Base-by-base conservation (phyloP, 768 basidiomycete species). In the Floccularia luteovirens region DNA sequence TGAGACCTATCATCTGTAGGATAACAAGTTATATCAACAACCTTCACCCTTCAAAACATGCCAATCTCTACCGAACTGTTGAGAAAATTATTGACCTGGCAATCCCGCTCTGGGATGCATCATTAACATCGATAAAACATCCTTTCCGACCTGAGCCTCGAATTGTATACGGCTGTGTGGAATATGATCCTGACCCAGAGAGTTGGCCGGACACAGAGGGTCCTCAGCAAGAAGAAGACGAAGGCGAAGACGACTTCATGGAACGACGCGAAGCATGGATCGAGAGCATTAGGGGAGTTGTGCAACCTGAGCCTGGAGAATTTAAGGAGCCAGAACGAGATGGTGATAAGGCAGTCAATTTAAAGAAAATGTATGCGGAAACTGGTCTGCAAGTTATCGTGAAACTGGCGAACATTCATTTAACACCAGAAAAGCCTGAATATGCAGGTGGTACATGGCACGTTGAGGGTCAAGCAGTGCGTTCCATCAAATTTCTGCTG, bases 1-100 rank as follows among this genome's bases (percentile, higher is more conserved):
- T 12, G 12, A 7, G 32, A 14, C n/a, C n/a, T n/a, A 34, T 7
- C n/a, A 8, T 17, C 16, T 19, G n/a, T 6, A 53, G 51, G 31
- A 50, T 50, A 11, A 38, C 42, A 10, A 51, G 52, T 6, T 65
- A 67, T 42, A 64, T 65, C 51, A 64, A 65, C 44, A 62, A 61
- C 24, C 47, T 65, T 12, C 50, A 61, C 43, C 63, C 60, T 11
- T 25, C 39, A n/a, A 14, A 30, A 5, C 38, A 42, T 32, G 17
- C 13, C 34, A 16, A 41, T 22, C 48, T 61, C 19, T 50, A 53
- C 43, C n/a, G 24, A 16, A 31, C 46, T 24, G 43, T 61, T n/a
- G 47, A 57, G 27, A 22, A 46, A n/a, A 30, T 57, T 31, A 50
- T 60, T 32, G 44, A 36, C 3, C 24, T 27, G 8, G 49, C 51